Evolutionary conservation across 352 stramenopile genomes (phyloP).

Genomic region (Phytophthora hybrid): DNA sequence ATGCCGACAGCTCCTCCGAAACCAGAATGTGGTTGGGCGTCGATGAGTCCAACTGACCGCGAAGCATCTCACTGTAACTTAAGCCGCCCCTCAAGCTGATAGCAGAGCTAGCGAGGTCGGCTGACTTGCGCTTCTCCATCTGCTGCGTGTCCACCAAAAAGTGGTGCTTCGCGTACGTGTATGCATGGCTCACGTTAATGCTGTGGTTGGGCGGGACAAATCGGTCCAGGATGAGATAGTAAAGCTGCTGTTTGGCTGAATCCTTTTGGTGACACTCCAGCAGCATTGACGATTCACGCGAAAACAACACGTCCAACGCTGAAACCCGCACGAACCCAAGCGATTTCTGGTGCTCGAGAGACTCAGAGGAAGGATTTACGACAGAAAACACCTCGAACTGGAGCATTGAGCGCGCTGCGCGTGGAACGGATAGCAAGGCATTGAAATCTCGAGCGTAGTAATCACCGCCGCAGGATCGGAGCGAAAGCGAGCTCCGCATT

Average conservation of each 20-base stretch:
- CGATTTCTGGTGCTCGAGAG: constrained; percentile 64
- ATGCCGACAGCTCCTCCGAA: constrained; percentile 82
- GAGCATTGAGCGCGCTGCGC: constrained; percentile 68
- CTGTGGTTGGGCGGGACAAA: constrained; percentile 65
- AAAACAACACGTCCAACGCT: constrained; percentile 78
- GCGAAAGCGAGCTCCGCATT: constrained; percentile 70
- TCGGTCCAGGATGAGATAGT: constrained; percentile 84
- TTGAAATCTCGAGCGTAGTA: constrained; percentile 86
- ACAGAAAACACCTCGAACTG: constrained; percentile 86
- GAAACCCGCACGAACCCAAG: constrained; percentile 82
- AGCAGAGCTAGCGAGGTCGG: constrained; percentile 46
- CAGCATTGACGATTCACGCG: constrained; percentile 75
- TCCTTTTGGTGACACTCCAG: constrained; percentile 64
- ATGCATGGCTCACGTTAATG: constrained; percentile 79
- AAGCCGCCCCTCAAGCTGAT: constrained; percentile 42
- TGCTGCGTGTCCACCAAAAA: constrained; percentile 79
- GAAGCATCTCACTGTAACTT: constrained; percentile 73
- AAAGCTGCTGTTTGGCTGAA: constrained; percentile 55
- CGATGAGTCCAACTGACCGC: constrained; percentile 55
- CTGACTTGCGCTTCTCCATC: constrained; percentile 58
- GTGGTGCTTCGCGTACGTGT: constrained; percentile 81
- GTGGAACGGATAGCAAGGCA: constrained; percentile 71
- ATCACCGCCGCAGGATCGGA: constrained; percentile 76
- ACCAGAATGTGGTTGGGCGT: constrained; percentile 80
- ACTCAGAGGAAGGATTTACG: constrained; percentile 64